Percentiles rank a stretch among this genome's conserved stretches.
Evolutionary conservation across 306 rosid species (phyloP).

Genomic region (Lathyrus sativus): DNA sequence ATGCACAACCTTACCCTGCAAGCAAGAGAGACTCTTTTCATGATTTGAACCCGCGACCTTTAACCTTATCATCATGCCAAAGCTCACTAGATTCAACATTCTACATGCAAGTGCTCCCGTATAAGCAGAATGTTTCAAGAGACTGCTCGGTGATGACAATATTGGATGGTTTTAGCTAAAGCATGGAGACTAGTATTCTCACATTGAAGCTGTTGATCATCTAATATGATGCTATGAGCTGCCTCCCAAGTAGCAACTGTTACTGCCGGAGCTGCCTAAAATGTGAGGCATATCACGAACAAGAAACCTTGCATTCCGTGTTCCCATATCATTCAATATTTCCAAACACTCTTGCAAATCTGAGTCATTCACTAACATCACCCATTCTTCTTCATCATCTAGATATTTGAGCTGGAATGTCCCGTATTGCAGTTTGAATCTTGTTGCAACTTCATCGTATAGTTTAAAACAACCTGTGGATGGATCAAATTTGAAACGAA

Average conservation of each 20-base stretch:
- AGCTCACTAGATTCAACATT: neutral
- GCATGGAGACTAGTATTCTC: constrained; percentile 14
- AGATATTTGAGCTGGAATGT: constrained; percentile 74
- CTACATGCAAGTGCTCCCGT: no score
- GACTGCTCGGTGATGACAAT: constrained; percentile 8
- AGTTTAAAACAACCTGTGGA: constrained; percentile 57
- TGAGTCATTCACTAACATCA: constrained; percentile 66
- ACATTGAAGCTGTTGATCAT: constrained; percentile 30
- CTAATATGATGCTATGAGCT: constrained; percentile 41
- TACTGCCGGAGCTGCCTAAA: constrained; percentile 66
- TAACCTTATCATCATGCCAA: neutral
- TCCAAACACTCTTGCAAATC: constrained; percentile 82
- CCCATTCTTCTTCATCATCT: constrained; percentile 93
- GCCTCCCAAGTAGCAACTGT: constrained; percentile 54
- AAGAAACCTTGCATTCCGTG: constrained; percentile 56
- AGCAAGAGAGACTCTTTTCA: neutral
- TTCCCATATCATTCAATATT: constrained; percentile 63
- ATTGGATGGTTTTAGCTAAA: constrained; percentile 13
- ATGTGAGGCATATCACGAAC: constrained; percentile 60
- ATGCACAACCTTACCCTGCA: neutral
- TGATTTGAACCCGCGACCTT: neutral
- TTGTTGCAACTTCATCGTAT: constrained; percentile 69
- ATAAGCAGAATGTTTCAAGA: constrained; percentile 12
- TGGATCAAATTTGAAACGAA: constrained; percentile 77
- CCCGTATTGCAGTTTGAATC: constrained; percentile 71